Conservation (phyloP, 805 yeast species). For the Sungouiozyma ichnusensis region DNA sequence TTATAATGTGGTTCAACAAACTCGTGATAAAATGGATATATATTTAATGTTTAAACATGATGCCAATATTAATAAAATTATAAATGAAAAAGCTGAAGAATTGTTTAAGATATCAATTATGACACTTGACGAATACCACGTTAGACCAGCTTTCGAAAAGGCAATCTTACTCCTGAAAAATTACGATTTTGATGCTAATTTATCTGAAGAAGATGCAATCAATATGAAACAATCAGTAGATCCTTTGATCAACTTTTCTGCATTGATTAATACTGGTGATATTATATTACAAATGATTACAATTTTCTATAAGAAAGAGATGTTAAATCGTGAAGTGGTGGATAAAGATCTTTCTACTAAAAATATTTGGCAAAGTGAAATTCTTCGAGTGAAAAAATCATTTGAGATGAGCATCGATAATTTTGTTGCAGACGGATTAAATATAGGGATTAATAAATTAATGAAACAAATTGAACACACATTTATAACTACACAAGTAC, state of each 20-base stretch:
- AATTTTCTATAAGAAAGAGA: slow-evolving; percentile 81
- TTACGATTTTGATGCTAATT: slow-evolving; percentile 36
- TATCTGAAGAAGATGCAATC: slow-evolving; percentile 13
- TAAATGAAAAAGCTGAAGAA: slow-evolving; percentile 35
- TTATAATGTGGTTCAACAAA: slow-evolving; percentile 56
- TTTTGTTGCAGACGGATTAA: slow-evolving; percentile 85
- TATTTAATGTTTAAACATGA: slow-evolving; percentile 37
- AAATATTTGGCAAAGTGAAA: slow-evolving; percentile 65
- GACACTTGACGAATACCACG: slow-evolving; percentile 58
- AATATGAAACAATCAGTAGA: slow-evolving; percentile 36
- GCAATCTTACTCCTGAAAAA: slow-evolving; percentile 62
- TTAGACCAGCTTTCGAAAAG: slow-evolving; percentile 73
- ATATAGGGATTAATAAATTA: slow-evolving; percentile 82
- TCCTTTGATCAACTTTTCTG: slow-evolving; percentile 80
- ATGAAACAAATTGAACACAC: slow-evolving; percentile 68
- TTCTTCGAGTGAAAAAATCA: slow-evolving; percentile 68
- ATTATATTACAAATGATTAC: slow-evolving; percentile 85
- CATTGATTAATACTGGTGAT: slow-evolving; percentile 87
- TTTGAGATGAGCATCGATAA: slow-evolving; percentile 77
- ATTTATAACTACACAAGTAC: slow-evolving; percentile 43
- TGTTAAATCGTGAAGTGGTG: slow-evolving; percentile 43
- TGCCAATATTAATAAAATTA: slow-evolving; percentile 12
- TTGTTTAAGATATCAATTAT: slow-evolving; percentile 59
- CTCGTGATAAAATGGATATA: slow-evolving; percentile 52
- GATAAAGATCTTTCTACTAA: slow-evolving; percentile 32